A percentile compares a stretch with the other conserved stretches of the same genome.
Evolutionary conservation across 176 grass and related monocot species (phyloP).

Genomic region (Zizania latifolia): DNA sequence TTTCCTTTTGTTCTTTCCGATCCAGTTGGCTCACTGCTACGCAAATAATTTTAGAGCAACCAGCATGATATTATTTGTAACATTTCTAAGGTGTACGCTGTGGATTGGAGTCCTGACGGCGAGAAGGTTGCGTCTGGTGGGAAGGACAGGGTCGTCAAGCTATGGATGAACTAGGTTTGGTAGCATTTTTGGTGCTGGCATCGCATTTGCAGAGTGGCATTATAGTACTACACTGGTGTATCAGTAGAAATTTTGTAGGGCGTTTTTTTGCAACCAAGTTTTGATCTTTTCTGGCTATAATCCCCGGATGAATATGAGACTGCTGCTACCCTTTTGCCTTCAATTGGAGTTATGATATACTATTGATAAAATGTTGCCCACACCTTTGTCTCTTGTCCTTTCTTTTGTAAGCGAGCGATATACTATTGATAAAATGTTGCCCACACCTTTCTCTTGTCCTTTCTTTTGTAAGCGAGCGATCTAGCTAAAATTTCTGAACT

Average conservation of each 20-base stretch:
- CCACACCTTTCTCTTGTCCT: too few relatives aligned
- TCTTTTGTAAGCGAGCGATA: too few relatives aligned
- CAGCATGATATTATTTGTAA: background rate
- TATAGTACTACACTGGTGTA: background rate
- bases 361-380: too few relatives aligned
- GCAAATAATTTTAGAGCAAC: background rate
- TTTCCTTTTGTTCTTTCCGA: background rate
- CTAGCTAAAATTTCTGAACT: too few relatives aligned
- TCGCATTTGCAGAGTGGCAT: too few relatives aligned
- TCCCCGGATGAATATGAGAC: background rate
- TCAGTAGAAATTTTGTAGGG: background rate
- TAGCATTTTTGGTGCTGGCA: too few relatives aligned
- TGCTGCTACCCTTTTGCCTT: background rate
- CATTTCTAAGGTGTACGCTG: conserved; percentile 33
- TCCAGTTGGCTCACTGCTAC: background rate
- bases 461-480: too few relatives aligned
- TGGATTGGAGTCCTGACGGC: conserved; percentile 49
- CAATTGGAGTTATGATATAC: background rate
- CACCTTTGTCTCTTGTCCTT: too few relatives aligned
- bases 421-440: too few relatives aligned
- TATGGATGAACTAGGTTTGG: conserved; percentile 78
- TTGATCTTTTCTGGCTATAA: background rate
- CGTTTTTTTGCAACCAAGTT: background rate
- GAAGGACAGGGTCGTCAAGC: conserved; percentile 74
- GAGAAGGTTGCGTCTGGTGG: conserved; percentile 91